A percentile compares a stretch with the other conserved stretches of the same genome.
Evolutionary conservation across 208 protist genomes (phyloP).

Genomic region (Zelonia costaricensis): DNA sequence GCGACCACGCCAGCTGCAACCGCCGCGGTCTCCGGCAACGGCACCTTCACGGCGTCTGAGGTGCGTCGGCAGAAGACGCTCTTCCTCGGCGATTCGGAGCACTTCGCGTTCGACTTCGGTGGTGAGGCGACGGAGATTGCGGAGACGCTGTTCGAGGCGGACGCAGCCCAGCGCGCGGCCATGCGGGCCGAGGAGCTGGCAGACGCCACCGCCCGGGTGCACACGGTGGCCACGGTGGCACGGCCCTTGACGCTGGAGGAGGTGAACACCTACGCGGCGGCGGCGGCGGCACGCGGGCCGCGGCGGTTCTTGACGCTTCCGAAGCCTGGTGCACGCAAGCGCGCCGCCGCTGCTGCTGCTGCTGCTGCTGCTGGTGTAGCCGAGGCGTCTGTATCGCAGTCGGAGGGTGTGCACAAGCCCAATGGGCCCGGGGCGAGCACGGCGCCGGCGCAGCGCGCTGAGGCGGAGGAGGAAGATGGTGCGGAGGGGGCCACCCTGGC

Average conservation of each 20-base stretch:
- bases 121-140: slow-evolving; percentile 19
- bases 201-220: slow-evolving; percentile 19
- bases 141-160: slow-evolving; percentile 11
- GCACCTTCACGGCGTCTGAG: slow-evolving; percentile 18
- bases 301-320: slow-evolving; percentile 16
- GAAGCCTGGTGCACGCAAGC: slow-evolving; percentile 2
- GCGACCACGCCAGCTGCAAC: no score
- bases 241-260: slow-evolving; percentile 30
- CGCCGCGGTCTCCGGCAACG: background rate
- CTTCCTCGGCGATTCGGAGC: slow-evolving; percentile 75
- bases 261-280: slow-evolving; percentile 22
- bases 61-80: slow-evolving; percentile 36
- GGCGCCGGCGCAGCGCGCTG: background rate
- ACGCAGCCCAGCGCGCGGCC: slow-evolving; percentile 12
- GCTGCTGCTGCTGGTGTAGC: background rate
- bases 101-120: slow-evolving; percentile 86
- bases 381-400: no score
- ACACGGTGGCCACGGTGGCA: background rate
- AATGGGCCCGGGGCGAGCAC: no score
- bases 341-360: background rate
- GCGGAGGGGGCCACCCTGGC: slow-evolving; percentile 27
- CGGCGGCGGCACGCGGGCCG: slow-evolving; percentile 10
- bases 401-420: no score
- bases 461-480: slow-evolving; percentile 5
- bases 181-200: slow-evolving; percentile 20